Base-by-base conservation (phyloP, 768 basidiomycete genomes). In the Mrakia frigida region DNA sequence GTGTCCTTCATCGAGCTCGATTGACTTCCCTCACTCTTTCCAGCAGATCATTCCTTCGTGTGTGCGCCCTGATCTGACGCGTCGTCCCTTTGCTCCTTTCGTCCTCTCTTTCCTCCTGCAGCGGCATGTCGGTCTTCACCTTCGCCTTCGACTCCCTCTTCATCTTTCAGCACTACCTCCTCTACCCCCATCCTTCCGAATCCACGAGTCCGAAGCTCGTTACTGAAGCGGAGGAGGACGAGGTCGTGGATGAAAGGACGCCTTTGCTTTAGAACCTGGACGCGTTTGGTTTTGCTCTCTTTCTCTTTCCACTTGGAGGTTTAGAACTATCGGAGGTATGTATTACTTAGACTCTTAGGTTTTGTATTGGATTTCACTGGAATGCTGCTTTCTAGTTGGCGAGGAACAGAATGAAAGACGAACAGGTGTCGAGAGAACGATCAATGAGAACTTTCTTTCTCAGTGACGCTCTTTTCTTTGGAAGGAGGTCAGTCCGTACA, bases 151-250 rank as follows among this genome's bases (percentile, higher is more conserved):
- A 73, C 79, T 1, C 74, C 16, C 37, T 83, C 60, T 84, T 83
- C 78, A 63, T 83, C 25, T 28, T 81, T 1, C 83, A 83, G 79
- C 83, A 83, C 74, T 84, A 79, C 77, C 74, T 82, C 23, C 77
- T 83, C 9, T 83, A 83, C 70, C 77, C n/a, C 6, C 39, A 63
- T 11, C 21, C 43, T 65, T 2, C 6, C 31, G 2, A 11, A 23
- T 11, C 11, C 37, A 25, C 16, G 39, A 10, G 10, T 35, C 25
- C 74, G 33, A 53, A n/a, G 37, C 59, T 31, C 16, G 56, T 39
- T n/a, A 50, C 46, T 14, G 68, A 70, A n/a, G 61, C 25, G 35
- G 63, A 65, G 18, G 41, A 35, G 28, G 53, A 25, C 41, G 59
- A 31, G 31, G 41, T 43, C 59, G 73, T 61, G 59, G 73, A 74